phyloP scores from a whole-genome alignment of 306 rosid species.

The Malus asiatica region DNA sequence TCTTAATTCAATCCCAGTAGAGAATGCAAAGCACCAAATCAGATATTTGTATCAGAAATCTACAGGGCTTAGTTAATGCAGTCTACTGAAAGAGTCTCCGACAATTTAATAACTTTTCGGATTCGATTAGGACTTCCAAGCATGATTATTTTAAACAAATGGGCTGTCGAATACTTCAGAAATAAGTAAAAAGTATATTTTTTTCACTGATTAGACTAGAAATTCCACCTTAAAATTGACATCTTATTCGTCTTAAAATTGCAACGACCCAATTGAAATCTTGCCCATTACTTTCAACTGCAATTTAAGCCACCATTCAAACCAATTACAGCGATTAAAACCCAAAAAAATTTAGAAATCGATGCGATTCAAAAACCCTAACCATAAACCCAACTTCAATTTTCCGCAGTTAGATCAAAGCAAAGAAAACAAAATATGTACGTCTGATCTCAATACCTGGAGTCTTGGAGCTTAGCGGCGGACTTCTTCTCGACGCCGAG shows the following conservation, averaged over 20 bases:
- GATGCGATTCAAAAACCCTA: conserved; percentile 3
- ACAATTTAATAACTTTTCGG: background rate
- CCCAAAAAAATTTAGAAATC: background rate
- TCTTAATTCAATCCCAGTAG: background rate
- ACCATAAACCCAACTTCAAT: background rate
- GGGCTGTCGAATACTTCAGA: background rate
- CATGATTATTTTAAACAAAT: background rate
- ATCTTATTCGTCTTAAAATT: background rate
- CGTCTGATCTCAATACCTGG: conserved; percentile 38
- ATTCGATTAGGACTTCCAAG: background rate
- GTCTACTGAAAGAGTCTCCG: background rate
- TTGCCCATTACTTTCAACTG: background rate
- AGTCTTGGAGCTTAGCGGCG: conserved; percentile 86
- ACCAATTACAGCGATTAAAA: background rate
- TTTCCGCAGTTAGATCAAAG: background rate
- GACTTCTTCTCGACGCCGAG: conserved; percentile 99
- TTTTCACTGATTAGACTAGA: background rate
- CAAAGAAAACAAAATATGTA: background rate
- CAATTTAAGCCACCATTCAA: background rate
- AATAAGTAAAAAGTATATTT: background rate
- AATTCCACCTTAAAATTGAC: background rate
- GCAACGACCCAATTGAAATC: background rate
- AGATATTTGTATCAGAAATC: background rate
- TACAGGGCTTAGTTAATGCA: background rate
- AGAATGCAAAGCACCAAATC: background rate